Base-by-base conservation (phyloP, 2,329 filamentous ascomycete species). In the Colletotrichum neosansevieriae region DNA sequence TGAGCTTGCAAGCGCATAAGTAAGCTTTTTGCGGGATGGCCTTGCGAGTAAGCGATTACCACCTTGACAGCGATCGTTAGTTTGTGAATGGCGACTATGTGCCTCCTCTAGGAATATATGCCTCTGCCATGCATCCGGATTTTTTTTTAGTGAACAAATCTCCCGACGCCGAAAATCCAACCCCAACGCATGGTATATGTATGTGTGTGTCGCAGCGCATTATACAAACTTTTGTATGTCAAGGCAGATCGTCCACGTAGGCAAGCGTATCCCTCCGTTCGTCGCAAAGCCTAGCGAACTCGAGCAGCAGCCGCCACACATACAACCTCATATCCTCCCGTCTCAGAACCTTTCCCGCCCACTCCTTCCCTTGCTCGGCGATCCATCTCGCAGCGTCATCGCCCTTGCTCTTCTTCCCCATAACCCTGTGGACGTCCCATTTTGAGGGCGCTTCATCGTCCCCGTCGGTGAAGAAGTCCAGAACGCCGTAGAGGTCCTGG, bases 291-390 rank as follows among this genome's bases (percentile, higher is more conserved):
- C 86, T 76, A 24, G 83, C 86, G 78, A 86, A 89, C 74, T 89
- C 88, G 44, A 89, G 78, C 44, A 89, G 77, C 68, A 92, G 72
- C 45, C 90, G 81, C 79, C 87, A 88, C 19, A 89, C 83, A 74
- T 92, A 92, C 7, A 92, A 80, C 67, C 84, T 79, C 88, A 92
- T 91, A 73, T 92, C 90, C 67, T 91, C 88, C 32, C 83, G 82
- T 60, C 91, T 79, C 15, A 92, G 80, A 3, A 89, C 89, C 76
- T 81, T 83, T 71, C 87, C 84, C 1, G 87, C 84, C 91, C 90
- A 93, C 13, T 80, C 77, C 73, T 86, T 85, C 2, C 90, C 89
- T 11, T 81, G 80, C 67, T 85, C 78, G 12, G 90, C 90, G 69
- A 93, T 89, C 71, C 80, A 82, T 70, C 82, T 79, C 1, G 89